Conservation (phyloP, 352 stramenopile genomes). For the Albugo laibachii region DNA sequence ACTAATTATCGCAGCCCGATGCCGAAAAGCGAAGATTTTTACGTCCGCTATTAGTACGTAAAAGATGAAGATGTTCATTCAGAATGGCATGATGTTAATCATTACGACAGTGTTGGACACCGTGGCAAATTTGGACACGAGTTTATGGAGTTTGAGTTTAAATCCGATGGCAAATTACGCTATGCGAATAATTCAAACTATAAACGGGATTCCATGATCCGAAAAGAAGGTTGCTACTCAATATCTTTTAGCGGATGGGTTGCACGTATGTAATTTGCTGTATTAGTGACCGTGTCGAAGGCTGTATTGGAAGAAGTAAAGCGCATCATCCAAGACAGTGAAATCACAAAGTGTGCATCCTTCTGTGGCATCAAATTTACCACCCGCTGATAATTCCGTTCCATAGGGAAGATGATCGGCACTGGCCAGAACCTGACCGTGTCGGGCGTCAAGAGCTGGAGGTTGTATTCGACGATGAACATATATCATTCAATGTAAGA, state of each 20-base stretch:
- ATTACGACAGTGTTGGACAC: slow-evolving; percentile 75
- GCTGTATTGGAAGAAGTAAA: slow-evolving; percentile 89
- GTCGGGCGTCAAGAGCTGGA: slow-evolving; percentile 91
- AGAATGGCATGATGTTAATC: neutral
- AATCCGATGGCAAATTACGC: slow-evolving; percentile 75
- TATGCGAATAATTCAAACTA: slow-evolving; percentile 99
- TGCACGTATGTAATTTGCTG: neutral
- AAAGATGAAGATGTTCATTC: neutral
- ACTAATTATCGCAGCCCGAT: slow-evolving; percentile 10
- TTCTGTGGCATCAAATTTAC: neutral
- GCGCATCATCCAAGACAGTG: slow-evolving; percentile 82
- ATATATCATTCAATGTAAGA: slow-evolving; percentile 92
- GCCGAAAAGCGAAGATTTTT: slow-evolving; percentile 61
- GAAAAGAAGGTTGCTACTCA: slow-evolving; percentile 77
- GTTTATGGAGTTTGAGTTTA: slow-evolving; percentile 96
- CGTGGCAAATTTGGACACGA: slow-evolving; percentile 93
- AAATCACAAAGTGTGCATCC: slow-evolving; percentile 72
- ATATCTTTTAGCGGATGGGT: neutral
- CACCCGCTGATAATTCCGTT: too few relatives aligned
- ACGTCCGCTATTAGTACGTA: slow-evolving; percentile 77
- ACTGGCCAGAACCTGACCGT: slow-evolving; percentile 89
- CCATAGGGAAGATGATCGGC: slow-evolving; percentile 81
- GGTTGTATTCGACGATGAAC: slow-evolving; percentile 86
- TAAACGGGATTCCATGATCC: slow-evolving; percentile 94
- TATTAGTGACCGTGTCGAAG: slow-evolving; percentile 70